Evolutionary conservation across 108 stramenopile species (phyloP).

Genomic region (Skeletonema costatum): DNA sequence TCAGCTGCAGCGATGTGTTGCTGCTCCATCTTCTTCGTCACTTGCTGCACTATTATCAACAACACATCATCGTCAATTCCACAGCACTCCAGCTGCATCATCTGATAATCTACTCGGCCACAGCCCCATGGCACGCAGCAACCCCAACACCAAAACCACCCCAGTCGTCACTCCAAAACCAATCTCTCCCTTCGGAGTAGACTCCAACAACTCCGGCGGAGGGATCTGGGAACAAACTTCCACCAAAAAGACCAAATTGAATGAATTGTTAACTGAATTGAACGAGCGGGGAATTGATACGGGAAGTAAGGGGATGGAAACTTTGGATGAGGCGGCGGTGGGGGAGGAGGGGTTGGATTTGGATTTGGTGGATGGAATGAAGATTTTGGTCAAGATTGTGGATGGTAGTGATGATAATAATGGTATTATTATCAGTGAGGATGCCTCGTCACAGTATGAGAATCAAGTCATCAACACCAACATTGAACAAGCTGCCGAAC

Average conservation of each 20-base stretch:
- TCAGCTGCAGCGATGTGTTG: no score
- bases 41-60: neutral
- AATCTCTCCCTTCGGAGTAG: conserved; percentile 41
- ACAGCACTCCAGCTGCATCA: neutral
- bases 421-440: neutral
- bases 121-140: conserved; percentile 72
- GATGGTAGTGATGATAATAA: conserved; percentile 33
- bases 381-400: conserved; percentile 52
- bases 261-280: conserved; percentile 64
- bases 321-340: conserved; percentile 76
- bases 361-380: conserved; percentile 82
- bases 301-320: conserved; percentile 38
- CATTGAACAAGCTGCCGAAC: neutral
- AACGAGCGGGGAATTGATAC: conserved; percentile 37
- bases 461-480: neutral
- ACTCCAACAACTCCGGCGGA: conserved; percentile 70
- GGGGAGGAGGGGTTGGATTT: conserved; percentile 72
- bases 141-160: conserved; percentile 7
- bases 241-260: conserved; percentile 84
- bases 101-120: conserved; percentile 75
- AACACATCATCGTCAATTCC: neutral
- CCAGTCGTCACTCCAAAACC: neutral
- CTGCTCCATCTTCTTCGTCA: neutral
- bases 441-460: neutral
- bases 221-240: conserved; percentile 90